Evolutionary conservation across 1,284 basidiomycete genomes (phyloP), one percentile per base, ranked within the genome.

Genomic region (Blastosporella zonata): DNA sequence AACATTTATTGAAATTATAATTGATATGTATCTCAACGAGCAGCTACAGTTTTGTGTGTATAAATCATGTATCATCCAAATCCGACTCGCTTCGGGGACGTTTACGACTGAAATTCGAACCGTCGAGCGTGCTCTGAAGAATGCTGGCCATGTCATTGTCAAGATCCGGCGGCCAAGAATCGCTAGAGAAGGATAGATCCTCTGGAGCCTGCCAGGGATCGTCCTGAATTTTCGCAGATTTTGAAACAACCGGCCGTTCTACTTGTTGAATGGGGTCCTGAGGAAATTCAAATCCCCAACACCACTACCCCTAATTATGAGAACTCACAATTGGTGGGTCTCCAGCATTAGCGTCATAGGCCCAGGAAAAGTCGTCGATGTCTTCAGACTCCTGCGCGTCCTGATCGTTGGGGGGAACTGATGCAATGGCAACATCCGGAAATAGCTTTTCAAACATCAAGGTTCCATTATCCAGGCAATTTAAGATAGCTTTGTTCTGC

Each of bases 401-500:
- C 29, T 27, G 40, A 42, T 46, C 33, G 10, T 49, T 50, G 40
- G 43, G 15, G 17, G n/a, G 20, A 13, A 46, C 43, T 43, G 37
- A n/a, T 12, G 29, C 6, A 21, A 44, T 21, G 28, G 22, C 28
- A 1, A 43, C 22, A 8, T 50, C 45, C 18, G 46, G 39, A n/a
- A 58, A 38, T 28, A 63, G 52, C 49, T 62, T 68, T 44, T 74
- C 68, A 57, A 84, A 84, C 38, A 59, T 65, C 61, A 83, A 66
- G 4, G 63, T 63, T 6, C 80, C 77, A 40, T 60, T 71, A 35
- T 70, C 62, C 27, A 82, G 59, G 31, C 70, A 68, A 17, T 81
- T 73, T 28, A 82, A 64, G 17, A 84, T 61, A 15, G 63, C 59
- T 57, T 71, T 75, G 59, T 82, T 82, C 56, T 84, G 79, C 27